Percentiles rank a stretch among this genome's conserved stretches.
These are phyloP conservation scores for Gaultheria prostrata DNA, from an alignment of 148 eudicot genomes.

Conservation along the genomic window DNA sequence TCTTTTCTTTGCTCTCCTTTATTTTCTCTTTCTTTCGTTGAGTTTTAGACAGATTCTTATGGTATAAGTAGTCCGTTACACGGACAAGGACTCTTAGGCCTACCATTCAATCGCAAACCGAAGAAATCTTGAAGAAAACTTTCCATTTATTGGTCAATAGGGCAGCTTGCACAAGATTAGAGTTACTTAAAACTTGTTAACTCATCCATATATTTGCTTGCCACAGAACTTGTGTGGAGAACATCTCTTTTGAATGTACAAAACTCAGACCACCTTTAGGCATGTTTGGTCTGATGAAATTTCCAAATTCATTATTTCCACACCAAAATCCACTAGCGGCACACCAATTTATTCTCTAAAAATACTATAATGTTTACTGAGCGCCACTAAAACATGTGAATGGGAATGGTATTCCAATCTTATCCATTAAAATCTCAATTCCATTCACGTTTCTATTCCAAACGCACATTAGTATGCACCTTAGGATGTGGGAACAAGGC, in stretches of 20 bases:
- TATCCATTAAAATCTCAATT: too few species aligned
- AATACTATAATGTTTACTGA: too few species aligned
- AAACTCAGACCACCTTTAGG: neutral
- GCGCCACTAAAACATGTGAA: too few species aligned
- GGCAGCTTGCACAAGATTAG: neutral
- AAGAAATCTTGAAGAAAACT: slow-evolving; percentile 3
- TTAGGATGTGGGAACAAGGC: neutral
- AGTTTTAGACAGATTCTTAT: neutral
- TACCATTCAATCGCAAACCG: neutral
- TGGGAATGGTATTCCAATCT: too few species aligned
- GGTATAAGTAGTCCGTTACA: neutral
- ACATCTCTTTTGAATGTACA: neutral
- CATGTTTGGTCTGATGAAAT: neutral
- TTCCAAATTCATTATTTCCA: too few species aligned
- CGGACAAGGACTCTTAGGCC: neutral
- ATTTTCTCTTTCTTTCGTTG: neutral
- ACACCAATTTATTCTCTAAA: too few species aligned
- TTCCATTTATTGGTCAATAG: neutral
- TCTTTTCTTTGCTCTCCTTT: neutral
- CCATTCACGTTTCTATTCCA: too few species aligned
- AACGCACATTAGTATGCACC: neutral
- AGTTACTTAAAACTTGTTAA: neutral
- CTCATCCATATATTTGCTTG: neutral
- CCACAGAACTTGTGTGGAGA: neutral
- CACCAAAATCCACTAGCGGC: too few species aligned